Base-by-base conservation (phyloP, 495 filamentous ascomycete genomes). In the Penicillium samsonianum region DNA sequence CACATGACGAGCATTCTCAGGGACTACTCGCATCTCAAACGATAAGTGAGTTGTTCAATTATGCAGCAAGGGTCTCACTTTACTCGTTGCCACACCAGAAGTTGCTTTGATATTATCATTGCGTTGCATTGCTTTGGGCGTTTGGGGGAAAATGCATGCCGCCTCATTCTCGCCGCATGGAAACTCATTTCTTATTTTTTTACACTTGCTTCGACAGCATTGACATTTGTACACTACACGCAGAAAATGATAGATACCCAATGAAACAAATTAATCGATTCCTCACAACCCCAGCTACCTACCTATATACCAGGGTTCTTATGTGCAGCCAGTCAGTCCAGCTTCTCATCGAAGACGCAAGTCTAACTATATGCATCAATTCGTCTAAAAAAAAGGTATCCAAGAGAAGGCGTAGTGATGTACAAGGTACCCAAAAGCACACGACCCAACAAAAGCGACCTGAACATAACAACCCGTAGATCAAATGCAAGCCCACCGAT, bases 1-100 rank as follows among this genome's bases (percentile, higher is more conserved):
- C 94, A 98, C 69, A 96, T 98, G 94, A 81, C 80, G 65, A 86
- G 88, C 60, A 83, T 98, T 44, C 75, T 98, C 57, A 87, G 89
- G 74, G 92, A 96, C 66, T 95, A 91, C 59, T 87, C 86, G 30
- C 81, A 88, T 70, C 70, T 82, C 58, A 84, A 84, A 68, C 72
- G 73, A 43, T 79, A 58, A 68, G 50, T 23, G 47, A 14, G 33
- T 16, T 56, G 35, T 14, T 28, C n/a, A 52, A 26, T 25, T 3
- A 4, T 28, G 16, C n/a, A 14, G 25, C 35, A 30, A 20, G 6
- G n/a, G 5, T 8, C 11, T 31, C 11, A 25, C 38, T 31, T 49
- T n/a, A 5, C 11, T 56, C 9, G 9, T 46, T 37, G 28, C 7
- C 12, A 42, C 45, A n/a, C 9, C 10, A 17, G 25, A 20, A 35